Base-by-base conservation (phyloP, 139 green algal species). In the Chlamydomonas incerta region DNA sequence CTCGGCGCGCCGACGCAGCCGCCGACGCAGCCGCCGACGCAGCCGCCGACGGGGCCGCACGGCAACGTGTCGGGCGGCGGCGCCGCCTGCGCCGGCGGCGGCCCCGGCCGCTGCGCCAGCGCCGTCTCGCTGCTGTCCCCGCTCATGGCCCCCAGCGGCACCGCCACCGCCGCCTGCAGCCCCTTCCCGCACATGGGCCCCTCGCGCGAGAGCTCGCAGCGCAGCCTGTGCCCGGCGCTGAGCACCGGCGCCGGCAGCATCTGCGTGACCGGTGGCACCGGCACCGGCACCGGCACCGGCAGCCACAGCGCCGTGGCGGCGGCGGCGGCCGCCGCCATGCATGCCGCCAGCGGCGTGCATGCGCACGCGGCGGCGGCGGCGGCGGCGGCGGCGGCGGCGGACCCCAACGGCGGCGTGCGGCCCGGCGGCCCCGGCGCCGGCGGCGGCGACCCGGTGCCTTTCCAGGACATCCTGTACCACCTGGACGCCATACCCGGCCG, bases 391-490 rank as follows among this genome's bases (percentile, higher is more conserved):
- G 10, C 50, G 50, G 55, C 55, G 18, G 55, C 18, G 55, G 55
- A 24, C 41, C 41, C 41, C 41, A 50, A 50, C 11, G 55, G 55
- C 55, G 55, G 17, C 20, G 55, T 21, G 18, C 55, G 55, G 55
- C 20, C 55, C 55, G 20, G 55, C 20, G 55, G 55, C 20, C 55
- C 55, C 8, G 72, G 72, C 18, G 34, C 14, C 18, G 13, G 34
- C 57, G 28, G 17, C 33, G 31, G n/a, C 14, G 74, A 71, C 57
- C 26, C 60, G 41, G 75, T 82, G 75, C 58, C 75, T 1, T 62
- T 82, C 41, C 58, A 82, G 58, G 77, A 84, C 77, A 74, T 84
- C 21, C 41, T 84, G n/a, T 84, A 84, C 65, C 77, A 84, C 65
- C 31, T 84, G 77, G 77, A 84, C 13, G 77, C 77, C 29, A 31